These are phyloP conservation scores for Teratosphaeria epicoccoides DNA, from an alignment of 2,329 filamentous ascomycete species.

Conservation along the genomic window DNA sequence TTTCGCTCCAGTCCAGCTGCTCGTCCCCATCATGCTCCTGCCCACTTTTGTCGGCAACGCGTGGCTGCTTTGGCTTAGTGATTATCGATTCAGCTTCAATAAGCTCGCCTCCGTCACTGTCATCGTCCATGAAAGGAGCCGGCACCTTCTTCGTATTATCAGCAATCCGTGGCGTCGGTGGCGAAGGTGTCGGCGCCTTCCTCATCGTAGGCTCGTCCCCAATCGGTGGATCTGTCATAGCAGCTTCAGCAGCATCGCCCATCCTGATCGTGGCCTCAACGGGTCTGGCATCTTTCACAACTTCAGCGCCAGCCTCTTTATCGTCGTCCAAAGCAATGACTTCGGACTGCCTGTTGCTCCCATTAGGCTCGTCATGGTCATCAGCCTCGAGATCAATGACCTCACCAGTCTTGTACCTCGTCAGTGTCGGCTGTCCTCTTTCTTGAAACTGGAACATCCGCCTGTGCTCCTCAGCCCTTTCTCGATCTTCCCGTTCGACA, in stretches of 20 bases:
- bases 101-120: conserved; percentile 5
- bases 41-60: neutral
- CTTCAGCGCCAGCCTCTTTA: neutral
- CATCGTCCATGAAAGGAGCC: conserved; percentile 8
- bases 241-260: conserved; percentile 21
- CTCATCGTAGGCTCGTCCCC: neutral
- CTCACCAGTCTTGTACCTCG: conserved; percentile 43
- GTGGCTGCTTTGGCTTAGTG: neutral
- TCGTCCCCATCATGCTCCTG: conserved; percentile 22
- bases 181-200: neutral
- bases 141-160: neutral
- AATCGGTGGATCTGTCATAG: conserved; percentile 31
- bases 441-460: conserved; percentile 50
- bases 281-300: conserved; percentile 32
- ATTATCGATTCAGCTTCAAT: no score
- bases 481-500: conserved; percentile 37
- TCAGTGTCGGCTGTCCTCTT: conserved; percentile 42
- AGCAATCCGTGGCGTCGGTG: neutral
- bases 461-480: conserved; percentile 48
- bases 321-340: conserved; percentile 29
- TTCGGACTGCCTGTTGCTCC: conserved; percentile 18
- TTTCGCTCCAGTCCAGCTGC: conserved; percentile 43
- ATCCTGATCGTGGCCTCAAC: conserved; percentile 20
- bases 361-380: conserved; percentile 29
- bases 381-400: conserved; percentile 39